Base-by-base conservation (phyloP, 441 rosid genomes). In the Gossypium aridum region DNA sequence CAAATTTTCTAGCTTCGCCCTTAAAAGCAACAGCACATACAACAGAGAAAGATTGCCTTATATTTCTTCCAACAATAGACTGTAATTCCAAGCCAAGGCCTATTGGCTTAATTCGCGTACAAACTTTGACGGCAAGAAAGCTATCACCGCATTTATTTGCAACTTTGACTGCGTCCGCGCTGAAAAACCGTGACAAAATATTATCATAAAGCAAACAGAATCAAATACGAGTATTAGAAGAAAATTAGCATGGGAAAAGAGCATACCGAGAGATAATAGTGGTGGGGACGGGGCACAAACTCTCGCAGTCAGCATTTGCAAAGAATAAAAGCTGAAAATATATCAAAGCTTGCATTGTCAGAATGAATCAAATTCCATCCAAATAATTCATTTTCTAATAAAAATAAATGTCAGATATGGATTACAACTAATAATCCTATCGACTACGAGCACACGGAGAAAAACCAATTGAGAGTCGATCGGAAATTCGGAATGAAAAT, bases 71-170 rank as follows among this genome's bases (percentile, higher is more conserved):
- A 62, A 12, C 69, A 75, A 62, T 17, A 20, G 81, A 67, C 65
- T 57, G 80, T 64, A 77, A 75, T 57, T 76, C 67, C 16, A 70
- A 45, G 22, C 85, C 85, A 59, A 85, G 20, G 54, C 90, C 86
- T 56, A 73, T 70, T 28, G 81, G 84, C 49, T 34, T 55, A 56
- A 43, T 5, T 31, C 12, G 16, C 4, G 13, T 12, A 22, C 28
- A 37, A 39, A 57, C 45, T 16, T 51, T 19, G 12, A 4, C 20
- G 0, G 31, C 2, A 6, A 3, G 16, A 3, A 22, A 56, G 7
- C 65, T 12, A 16, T 16, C 34, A 39, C 20, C 7, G 19, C 2
- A 0, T 26, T 55, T 20, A 54, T 43, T 13, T 3, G 74, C 3
- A 10, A 7, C 74, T 55, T 34, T 4, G 20, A 56, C 4, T 13